Evolutionary conservation across 306 rosid genomes (phyloP).

Genomic region (Macrotyloma uniflorum): DNA sequence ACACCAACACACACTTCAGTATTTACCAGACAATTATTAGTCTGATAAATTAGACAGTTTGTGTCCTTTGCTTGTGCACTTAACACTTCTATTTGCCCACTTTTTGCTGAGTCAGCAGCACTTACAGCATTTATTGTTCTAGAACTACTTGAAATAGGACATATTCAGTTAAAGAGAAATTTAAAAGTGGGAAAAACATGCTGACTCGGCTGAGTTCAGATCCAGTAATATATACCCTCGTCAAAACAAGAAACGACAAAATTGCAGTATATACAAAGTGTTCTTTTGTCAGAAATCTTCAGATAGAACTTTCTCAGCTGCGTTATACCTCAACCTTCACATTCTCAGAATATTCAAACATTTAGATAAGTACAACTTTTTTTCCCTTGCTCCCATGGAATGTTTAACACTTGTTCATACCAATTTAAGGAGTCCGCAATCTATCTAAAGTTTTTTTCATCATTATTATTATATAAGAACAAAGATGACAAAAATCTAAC

Average conservation of each 20-base stretch:
- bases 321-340: neutral
- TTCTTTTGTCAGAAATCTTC: neutral
- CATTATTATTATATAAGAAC: neutral
- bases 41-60: neutral
- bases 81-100: neutral
- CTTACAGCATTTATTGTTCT: neutral
- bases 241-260: neutral
- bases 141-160: slow-evolving; percentile 2
- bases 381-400: neutral
- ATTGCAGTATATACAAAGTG: neutral
- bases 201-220: neutral
- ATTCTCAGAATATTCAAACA: neutral
- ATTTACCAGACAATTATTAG: neutral
- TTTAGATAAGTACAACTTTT: neutral
- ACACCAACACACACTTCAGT: neutral
- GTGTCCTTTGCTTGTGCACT: neutral
- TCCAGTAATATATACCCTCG: neutral
- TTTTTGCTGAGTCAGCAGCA: neutral
- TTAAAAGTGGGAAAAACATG: neutral
- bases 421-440: neutral
- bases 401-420: slow-evolving; percentile 16
- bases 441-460: neutral
- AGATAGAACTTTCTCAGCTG: neutral
- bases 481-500: neutral
- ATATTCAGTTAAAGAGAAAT: neutral